A percentile compares a stretch with the other conserved stretches of the same genome.
Conservation (phyloP, 306 rosid species). For the Medicago arabica region DNA sequence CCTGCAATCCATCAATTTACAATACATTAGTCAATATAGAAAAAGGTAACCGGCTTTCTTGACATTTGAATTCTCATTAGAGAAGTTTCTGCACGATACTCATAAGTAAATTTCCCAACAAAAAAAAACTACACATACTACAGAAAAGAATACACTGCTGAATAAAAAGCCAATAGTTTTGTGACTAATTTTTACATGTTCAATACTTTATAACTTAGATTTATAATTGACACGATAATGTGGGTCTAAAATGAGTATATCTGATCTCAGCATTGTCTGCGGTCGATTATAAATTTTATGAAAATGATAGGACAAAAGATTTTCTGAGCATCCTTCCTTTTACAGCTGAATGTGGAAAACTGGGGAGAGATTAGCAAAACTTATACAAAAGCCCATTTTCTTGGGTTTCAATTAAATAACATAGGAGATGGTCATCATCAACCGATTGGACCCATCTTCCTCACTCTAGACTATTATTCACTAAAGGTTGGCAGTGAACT, state of each 20-base stretch:
- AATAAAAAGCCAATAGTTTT: conserved; percentile 13
- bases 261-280: background rate
- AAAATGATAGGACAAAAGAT: too few species aligned
- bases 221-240: conserved; percentile 18
- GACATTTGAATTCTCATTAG: conserved; percentile 17
- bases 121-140: background rate
- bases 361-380: too few species aligned
- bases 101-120: conserved; percentile 1
- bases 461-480: too few species aligned
- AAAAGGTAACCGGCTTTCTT: conserved; percentile 22
- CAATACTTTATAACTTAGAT: background rate
- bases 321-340: too few species aligned
- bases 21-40: conserved; percentile 15
- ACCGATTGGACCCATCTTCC: too few species aligned
- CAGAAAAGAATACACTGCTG: conserved; percentile 23
- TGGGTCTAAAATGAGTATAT: conserved; percentile 5
- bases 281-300: too few species aligned
- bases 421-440: too few species aligned
- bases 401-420: too few species aligned
- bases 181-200: background rate
- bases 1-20: conserved; percentile 58
- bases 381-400: too few species aligned
- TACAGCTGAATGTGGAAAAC: too few species aligned
- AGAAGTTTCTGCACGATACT: conserved; percentile 28
- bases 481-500: too few species aligned